Percentiles rank a stretch among this genome's conserved stretches.
These are phyloP conservation scores for Thuja plicata DNA, from an alignment of 83 land plant species.

Conservation along the genomic window DNA sequence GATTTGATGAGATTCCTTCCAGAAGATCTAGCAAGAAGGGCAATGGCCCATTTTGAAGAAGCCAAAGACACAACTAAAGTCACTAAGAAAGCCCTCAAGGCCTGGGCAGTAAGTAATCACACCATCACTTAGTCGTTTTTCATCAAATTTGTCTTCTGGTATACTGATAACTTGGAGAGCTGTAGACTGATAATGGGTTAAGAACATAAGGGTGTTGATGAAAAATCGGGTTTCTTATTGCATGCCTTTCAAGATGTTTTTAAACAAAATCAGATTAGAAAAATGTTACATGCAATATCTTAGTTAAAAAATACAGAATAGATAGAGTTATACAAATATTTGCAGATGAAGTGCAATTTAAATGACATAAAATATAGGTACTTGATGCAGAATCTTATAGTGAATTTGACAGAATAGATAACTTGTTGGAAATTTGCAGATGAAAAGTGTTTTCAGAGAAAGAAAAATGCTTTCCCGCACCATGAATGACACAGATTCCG, in stretches of 20 bases:
- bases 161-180: background rate
- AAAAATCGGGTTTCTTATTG: background rate
- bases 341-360: background rate
- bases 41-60: slow-evolving; percentile 51
- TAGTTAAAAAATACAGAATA: background rate
- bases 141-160: background rate
- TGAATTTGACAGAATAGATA: background rate
- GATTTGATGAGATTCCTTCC: slow-evolving; percentile 54
- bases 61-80: slow-evolving; percentile 45
- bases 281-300: background rate
- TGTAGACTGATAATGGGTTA: background rate
- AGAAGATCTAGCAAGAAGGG: slow-evolving; percentile 35
- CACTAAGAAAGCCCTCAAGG: slow-evolving; percentile 41
- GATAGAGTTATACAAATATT: background rate
- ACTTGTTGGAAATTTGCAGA: background rate
- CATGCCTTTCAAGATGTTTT: background rate
- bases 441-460: slow-evolving; percentile 26
- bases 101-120: slow-evolving; percentile 54
- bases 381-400: background rate
- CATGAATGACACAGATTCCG: slow-evolving; percentile 16
- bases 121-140: background rate
- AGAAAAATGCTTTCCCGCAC: slow-evolving; percentile 9
- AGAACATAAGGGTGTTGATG: too few species aligned
- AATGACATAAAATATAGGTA: background rate
- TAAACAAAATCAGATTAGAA: background rate